Percentiles rank a stretch among this genome's conserved stretches.
Evolutionary conservation across 108 stramenopile genomes (phyloP).

Genomic region (Epithemia pelagica): DNA sequence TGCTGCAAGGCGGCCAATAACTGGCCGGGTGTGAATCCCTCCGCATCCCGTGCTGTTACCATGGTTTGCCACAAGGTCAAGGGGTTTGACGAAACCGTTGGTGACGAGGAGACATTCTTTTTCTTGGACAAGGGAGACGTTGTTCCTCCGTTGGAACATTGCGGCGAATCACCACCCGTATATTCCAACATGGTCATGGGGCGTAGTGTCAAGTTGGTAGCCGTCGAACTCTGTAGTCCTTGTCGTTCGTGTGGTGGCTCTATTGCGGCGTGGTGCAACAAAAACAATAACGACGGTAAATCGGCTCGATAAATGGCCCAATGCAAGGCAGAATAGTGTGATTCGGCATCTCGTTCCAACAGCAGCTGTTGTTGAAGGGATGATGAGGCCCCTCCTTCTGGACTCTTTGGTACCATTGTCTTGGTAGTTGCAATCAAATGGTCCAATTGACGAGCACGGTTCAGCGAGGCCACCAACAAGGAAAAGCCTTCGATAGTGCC

Average conservation of each 20-base stretch:
- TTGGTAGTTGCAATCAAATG: neutral
- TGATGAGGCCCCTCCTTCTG: neutral
- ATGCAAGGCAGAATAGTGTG: constrained; percentile 66
- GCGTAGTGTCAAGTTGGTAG: neutral
- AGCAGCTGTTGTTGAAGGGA: neutral
- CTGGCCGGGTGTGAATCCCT: constrained; percentile 55
- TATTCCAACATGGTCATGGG: constrained; percentile 3
- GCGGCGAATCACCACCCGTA: neutral
- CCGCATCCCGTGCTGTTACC: constrained; percentile 32
- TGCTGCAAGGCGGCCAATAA: constrained; percentile 44
- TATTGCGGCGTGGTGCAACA: constrained; percentile 38
- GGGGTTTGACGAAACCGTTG: neutral
- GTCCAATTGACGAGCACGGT: neutral
- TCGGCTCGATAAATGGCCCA: constrained; percentile 42
- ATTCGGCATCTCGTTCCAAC: constrained; percentile 37
- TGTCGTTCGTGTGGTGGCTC: neutral
- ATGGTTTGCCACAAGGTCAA: neutral
- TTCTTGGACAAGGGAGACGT: neutral
- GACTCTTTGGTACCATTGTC: neutral
- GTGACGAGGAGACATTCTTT: neutral
- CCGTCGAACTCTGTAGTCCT: neutral
- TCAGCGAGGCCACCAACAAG: neutral
- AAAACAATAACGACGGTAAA: constrained; percentile 39
- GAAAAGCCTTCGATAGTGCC: neutral
- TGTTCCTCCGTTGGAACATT: no score